phyloP scores from a whole-genome alignment of 192 early-diverging fungal genomes.

The Entomortierella parvispora region DNA sequence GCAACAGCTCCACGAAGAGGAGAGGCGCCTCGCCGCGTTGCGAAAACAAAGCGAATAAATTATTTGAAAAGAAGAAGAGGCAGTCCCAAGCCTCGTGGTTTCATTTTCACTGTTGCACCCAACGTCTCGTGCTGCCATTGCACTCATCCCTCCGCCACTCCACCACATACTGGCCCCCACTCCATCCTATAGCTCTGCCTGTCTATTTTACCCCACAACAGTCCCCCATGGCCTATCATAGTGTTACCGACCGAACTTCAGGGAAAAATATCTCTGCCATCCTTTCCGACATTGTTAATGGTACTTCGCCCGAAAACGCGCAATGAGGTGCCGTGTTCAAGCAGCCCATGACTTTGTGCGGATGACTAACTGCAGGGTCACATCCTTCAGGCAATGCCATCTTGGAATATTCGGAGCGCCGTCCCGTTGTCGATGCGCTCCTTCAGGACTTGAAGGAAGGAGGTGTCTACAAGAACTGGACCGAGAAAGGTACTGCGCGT shows the following conservation, averaged over 20 bases:
- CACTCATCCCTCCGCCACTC: constrained; percentile 1
- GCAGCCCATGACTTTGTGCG: not conserved
- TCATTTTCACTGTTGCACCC: no score
- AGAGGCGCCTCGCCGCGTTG: constrained; percentile 20
- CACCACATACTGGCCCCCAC: not conserved
- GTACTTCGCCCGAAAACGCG: constrained; percentile 3
- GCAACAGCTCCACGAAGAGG: constrained; percentile 31
- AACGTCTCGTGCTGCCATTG: not conserved
- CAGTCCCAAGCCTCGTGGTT: not conserved
- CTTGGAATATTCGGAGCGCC: constrained; percentile 22
- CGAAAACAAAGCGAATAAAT: constrained; percentile 14
- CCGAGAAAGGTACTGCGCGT: constrained; percentile 23
- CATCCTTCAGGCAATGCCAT: constrained; percentile 23
- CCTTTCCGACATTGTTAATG: constrained; percentile 35
- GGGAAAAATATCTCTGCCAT: constrained; percentile 18
- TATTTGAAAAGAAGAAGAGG: not conserved
- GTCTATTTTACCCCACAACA: not conserved
- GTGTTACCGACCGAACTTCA: constrained; percentile 20
- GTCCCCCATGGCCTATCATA: constrained; percentile 27
- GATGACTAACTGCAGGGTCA: no score
- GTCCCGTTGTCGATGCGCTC: constrained; percentile 27
- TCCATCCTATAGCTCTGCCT: not conserved
- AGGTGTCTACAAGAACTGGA: constrained; percentile 34
- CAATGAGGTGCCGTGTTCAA: not conserved
- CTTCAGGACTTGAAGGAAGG: constrained; percentile 47